Base-by-base conservation (phyloP, 2,329 filamentous ascomycete genomes). In the Cladophialophora psammophila region DNA sequence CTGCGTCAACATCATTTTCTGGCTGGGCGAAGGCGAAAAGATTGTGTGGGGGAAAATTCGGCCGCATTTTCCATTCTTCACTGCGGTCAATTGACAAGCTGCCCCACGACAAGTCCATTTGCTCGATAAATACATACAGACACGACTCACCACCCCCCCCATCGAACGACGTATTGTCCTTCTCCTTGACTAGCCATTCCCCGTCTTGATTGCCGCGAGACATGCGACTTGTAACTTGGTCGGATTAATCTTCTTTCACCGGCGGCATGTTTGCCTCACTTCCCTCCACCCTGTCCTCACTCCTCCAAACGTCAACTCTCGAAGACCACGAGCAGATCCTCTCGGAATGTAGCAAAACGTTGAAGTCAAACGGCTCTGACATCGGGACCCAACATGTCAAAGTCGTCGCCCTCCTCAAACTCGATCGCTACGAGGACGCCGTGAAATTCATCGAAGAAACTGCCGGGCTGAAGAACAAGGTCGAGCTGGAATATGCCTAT, bases 361-460 rank as follows among this genome's bases (percentile, higher is more conserved):
- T 90, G 55, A 84, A 86, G 75, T 84, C 83, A n/a, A 87, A 86
- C 72, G 59, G 48, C 45, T 78, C 78, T 60, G 85, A 90, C 72
- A 50, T 82, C 32, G 80, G 85, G 48, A 84, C 86, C 7, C 86
- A 87, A 68, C 86, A 88, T 75, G 83, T 84, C 63, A 87, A 87
- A 74, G 80, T 83, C 0, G 82, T 90, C 48, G 87, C 88, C 6
- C 76, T 90, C 52, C 75, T 90, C 58, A 88, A 89, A 73, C 80
- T 89, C 45, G 88, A 90, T 72, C 85, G 87, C 55, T 90, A 85
- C 72, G 84, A 87, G 8, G 87, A 90, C 74, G 85, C 86, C 15
- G 75, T 88, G 55, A 81, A 82, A 34, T 81, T 84, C 5, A 82
- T 90, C 57, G 85, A 88, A 71, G 79, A 83, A 20, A 79, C 83